Evolutionary conservation across 495 filamentous ascomycete species (phyloP), one percentile per base, ranked within the genome.

Genomic region (Aspergillus affinis): DNA sequence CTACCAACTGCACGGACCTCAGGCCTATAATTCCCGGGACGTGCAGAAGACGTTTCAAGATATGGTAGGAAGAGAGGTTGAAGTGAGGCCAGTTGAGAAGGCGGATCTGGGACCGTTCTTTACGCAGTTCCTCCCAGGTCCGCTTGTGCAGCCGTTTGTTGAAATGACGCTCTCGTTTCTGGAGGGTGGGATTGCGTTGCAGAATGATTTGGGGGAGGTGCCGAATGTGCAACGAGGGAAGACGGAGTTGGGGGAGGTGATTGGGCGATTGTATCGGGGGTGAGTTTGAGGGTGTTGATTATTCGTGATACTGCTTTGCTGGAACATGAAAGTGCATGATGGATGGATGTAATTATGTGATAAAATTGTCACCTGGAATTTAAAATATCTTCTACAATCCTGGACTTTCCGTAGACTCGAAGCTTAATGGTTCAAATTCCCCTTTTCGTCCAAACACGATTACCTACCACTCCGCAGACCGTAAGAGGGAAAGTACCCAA

Each of bases 101-200:
- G 18, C 44, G 17, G 49, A 52, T 23, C 21, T 61, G 5, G 1
- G 15, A 23, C 32, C 18, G 21, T 57, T 51, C 48, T 61, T 57
- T 48, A 54, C 23, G 17, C 20, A 26, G 15, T 57, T 61, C 18
- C 29, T 61, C 19, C 59, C 59, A 12, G 10, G 46, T 10, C n/a
- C n/a, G 0, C 23, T 41, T 0, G 59, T 55, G 2, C 32, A 47
- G 6, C 47, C 20, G 36, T 61, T 57, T 27, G 54, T 57, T 17
- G 59, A 61, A 26, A 61, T 61, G 59, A 57, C 59, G 15, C 15
- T 29, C 30, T 46, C 46, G 5, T 61, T 61, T 26, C 20, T 61
- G 47, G 54, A 54, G 2, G 59, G 59, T 29, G 59, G 59, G 2
- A n/a, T 57, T n/a, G 29, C 57, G 1, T 21, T 49, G 13, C 3